phyloP scores from a whole-genome alignment of 805 yeast species.

The Maudiozyma bulderi region DNA sequence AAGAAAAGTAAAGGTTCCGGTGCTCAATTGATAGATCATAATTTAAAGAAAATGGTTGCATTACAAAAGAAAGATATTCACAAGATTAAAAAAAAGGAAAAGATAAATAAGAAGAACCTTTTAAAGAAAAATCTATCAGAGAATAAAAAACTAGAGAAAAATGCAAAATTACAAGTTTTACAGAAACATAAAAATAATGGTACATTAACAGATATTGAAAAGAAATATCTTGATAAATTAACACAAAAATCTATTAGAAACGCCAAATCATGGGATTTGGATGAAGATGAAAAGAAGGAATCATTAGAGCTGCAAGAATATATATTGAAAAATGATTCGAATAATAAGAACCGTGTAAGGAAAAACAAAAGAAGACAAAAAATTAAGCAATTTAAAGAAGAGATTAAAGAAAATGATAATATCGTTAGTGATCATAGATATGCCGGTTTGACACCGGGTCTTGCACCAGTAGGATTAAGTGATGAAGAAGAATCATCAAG shows the following conservation, averaged over 20 bases:
- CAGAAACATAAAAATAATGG: slow-evolving; percentile 26
- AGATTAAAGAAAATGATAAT: slow-evolving; percentile 9
- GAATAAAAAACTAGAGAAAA: slow-evolving; percentile 19
- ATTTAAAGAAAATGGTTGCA: slow-evolving; percentile 26
- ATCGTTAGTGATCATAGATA: slow-evolving; percentile 23
- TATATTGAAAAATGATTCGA: slow-evolving; percentile 35
- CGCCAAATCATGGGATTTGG: slow-evolving; percentile 35
- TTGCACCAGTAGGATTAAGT: slow-evolving; percentile 68
- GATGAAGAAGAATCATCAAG: slow-evolving; percentile 39
- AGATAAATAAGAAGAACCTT: slow-evolving; percentile 22
- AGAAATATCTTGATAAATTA: slow-evolving; percentile 27
- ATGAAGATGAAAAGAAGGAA: slow-evolving; percentile 32
- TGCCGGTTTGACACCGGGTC: slow-evolving; percentile 73
- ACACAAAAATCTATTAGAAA: slow-evolving; percentile 31
- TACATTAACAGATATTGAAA: slow-evolving; percentile 28
- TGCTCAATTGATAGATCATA: slow-evolving; percentile 33
- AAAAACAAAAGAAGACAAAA: slow-evolving; percentile 23
- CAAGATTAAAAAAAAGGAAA: slow-evolving; percentile 30
- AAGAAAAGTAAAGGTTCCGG: slow-evolving; percentile 19
- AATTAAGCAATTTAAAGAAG: slow-evolving; percentile 25
- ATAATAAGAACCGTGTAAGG: slow-evolving; percentile 29
- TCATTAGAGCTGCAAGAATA: slow-evolving; percentile 34
- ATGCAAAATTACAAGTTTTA: slow-evolving; percentile 29
- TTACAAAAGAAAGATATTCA: slow-evolving; percentile 29
- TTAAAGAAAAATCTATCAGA: slow-evolving; percentile 13